Conservation (phyloP, 148 eudicot species). For the Amaranthus cruentus region DNA sequence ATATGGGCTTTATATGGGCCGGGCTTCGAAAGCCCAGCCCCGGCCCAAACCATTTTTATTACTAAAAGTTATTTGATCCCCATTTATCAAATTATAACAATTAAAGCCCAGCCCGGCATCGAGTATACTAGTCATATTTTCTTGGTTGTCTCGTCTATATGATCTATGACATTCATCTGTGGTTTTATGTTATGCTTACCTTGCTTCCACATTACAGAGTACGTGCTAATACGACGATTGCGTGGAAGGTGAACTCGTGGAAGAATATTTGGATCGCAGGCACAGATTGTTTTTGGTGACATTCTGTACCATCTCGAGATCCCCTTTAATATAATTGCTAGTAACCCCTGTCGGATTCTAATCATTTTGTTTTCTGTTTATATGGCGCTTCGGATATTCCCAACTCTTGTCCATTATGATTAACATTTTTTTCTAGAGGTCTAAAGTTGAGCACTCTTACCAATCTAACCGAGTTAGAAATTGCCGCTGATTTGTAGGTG, state of each 20-base stretch:
- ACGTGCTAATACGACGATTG: constrained; percentile 24
- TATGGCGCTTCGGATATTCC: constrained; percentile 28
- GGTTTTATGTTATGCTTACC: constrained; percentile 4
- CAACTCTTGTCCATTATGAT: constrained; percentile 25
- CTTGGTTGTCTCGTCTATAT: not conserved
- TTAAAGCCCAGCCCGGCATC: no score
- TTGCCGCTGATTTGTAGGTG: constrained; percentile 27
- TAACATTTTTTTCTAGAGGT: constrained; percentile 24
- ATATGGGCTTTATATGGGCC: no score
- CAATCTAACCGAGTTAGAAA: constrained; percentile 12
- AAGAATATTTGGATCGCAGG: constrained; percentile 28
- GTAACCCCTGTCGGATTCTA: constrained; percentile 8
- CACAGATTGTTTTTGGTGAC: constrained; percentile 32
- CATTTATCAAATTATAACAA: no score
- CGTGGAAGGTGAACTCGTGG: constrained; percentile 33
- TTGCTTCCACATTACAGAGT: constrained; percentile 33
- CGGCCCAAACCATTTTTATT: no score
- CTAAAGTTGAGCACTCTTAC: constrained; percentile 17
- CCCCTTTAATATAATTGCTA: constrained; percentile 18
- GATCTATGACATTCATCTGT: not conserved
- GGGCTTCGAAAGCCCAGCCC: no score
- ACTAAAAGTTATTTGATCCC: no score
- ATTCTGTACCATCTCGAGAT: constrained; percentile 28
- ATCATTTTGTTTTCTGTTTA: constrained; percentile 21
- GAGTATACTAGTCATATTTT: no score